A percentile compares a stretch with the other conserved stretches of the same genome.
Conservation (phyloP, 306 rosid species). For the Datisca glomerata region DNA sequence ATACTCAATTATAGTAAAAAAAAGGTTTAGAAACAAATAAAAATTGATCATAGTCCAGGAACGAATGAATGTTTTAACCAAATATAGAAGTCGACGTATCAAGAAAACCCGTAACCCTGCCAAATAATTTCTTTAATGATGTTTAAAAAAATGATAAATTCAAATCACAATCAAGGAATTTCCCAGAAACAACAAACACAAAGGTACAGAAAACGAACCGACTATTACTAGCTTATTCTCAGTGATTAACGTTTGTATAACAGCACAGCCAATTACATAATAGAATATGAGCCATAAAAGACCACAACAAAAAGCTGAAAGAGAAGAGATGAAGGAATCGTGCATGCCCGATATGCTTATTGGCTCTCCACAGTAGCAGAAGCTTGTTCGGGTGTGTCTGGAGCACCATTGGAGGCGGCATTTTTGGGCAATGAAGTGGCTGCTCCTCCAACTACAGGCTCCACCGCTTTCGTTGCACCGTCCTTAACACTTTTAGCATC, state of each 20-base stretch:
- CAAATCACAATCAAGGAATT: too few species aligned
- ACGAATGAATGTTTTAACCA: too few species aligned
- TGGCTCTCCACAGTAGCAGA: constrained; percentile 23
- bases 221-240: constrained; percentile 15
- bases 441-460: constrained; percentile 35
- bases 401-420: constrained; percentile 37
- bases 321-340: neutral
- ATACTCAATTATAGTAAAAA: too few species aligned
- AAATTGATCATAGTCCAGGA: too few species aligned
- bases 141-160: too few species aligned
- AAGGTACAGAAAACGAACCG: constrained; percentile 28
- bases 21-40: too few species aligned
- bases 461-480: constrained; percentile 35
- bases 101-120: too few species aligned
- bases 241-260: constrained; percentile 7
- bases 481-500: constrained; percentile 57
- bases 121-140: too few species aligned
- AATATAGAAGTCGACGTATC: too few species aligned
- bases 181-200: too few species aligned
- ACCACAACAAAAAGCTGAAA: neutral
- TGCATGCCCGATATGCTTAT: too few species aligned
- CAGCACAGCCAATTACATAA: neutral
- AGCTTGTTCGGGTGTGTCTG: constrained; percentile 36
- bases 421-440: constrained; percentile 43
- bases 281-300: neutral